Percentiles rank a stretch among this genome's conserved stretches.
Evolutionary conservation across 75 land plant genomes (phyloP).

Genomic region (Adiantum capillusveneris): DNA sequence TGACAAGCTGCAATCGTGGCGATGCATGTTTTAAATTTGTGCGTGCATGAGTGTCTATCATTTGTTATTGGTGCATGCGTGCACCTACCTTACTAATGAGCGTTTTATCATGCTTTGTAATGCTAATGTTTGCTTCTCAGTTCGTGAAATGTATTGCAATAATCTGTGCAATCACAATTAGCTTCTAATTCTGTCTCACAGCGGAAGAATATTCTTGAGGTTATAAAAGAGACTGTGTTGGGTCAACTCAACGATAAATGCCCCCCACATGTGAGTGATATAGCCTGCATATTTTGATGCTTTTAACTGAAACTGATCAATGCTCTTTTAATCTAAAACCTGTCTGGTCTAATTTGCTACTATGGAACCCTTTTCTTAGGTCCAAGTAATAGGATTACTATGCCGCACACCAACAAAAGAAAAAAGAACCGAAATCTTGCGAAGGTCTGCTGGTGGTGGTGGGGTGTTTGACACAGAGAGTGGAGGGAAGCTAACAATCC

Average conservation of each 20-base stretch:
- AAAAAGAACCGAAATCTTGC: conserved; percentile 74
- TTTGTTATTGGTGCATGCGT: background rate
- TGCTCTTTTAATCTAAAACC: background rate
- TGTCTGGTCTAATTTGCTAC: background rate
- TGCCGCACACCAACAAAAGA: conserved; percentile 87
- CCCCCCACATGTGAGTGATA: conserved; percentile 78
- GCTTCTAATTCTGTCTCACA: conserved; percentile 18
- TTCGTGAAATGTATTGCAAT: background rate
- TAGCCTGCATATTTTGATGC: too few relatives aligned
- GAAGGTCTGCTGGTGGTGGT: conserved; percentile 96
- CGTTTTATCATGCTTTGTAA: too few relatives aligned
- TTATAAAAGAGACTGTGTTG: conserved; percentile 84
- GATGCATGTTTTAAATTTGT: too few relatives aligned
- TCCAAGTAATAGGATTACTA: conserved; percentile 92
- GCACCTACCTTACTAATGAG: too few relatives aligned
- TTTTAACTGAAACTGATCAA: background rate
- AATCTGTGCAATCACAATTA: background rate
- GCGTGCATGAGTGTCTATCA: too few relatives aligned
- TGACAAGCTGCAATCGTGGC: too few relatives aligned
- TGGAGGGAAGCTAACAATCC: conserved; percentile 68
- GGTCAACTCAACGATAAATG: conserved; percentile 82
- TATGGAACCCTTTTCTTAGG: conserved; percentile 27
- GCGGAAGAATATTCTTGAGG: conserved; percentile 75
- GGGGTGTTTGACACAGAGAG: conserved; percentile 65
- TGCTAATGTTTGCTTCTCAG: background rate